phyloP scores from a whole-genome alignment of 495 filamentous ascomycete genomes.

The Hyaloscypha finlandica region DNA sequence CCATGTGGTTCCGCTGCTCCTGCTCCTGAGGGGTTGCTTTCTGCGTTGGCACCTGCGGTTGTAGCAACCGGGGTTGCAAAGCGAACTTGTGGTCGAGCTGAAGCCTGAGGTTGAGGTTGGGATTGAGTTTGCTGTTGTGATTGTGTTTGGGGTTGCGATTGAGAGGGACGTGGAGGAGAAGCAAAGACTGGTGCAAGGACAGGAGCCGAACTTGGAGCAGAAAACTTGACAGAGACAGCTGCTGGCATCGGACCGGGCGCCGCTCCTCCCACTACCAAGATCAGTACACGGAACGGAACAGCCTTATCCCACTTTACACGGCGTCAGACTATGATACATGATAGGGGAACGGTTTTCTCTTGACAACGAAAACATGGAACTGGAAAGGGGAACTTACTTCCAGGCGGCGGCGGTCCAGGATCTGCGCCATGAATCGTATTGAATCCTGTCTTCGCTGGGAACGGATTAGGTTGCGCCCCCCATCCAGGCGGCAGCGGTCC shows the following conservation, averaged over 20 bases:
- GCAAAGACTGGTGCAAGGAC: too few species aligned
- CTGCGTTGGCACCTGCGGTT: background rate
- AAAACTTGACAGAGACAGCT: too few species aligned
- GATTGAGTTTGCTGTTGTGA: too few species aligned
- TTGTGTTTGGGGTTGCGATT: too few species aligned
- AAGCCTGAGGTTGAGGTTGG: too few species aligned
- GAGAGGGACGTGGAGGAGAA: too few species aligned
- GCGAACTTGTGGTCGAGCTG: background rate
- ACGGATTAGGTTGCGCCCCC: background rate
- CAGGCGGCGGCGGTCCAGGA: background rate
- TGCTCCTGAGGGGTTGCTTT: background rate
- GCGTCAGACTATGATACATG: background rate
- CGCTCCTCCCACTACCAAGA: background rate
- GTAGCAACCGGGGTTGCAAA: background rate
- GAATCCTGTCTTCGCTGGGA: background rate
- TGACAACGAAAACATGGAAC: background rate
- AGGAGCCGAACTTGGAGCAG: too few species aligned
- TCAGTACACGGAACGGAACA: background rate
- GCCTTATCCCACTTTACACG: background rate
- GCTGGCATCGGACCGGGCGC: background rate
- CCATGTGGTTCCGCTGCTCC: too few species aligned
- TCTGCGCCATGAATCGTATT: background rate
- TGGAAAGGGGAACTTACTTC: background rate
- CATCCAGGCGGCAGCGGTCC: conserved; percentile 9
- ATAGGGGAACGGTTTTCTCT: background rate